Conservation (phyloP, 768 basidiomycete genomes). For the Hericium rajendrae region DNA sequence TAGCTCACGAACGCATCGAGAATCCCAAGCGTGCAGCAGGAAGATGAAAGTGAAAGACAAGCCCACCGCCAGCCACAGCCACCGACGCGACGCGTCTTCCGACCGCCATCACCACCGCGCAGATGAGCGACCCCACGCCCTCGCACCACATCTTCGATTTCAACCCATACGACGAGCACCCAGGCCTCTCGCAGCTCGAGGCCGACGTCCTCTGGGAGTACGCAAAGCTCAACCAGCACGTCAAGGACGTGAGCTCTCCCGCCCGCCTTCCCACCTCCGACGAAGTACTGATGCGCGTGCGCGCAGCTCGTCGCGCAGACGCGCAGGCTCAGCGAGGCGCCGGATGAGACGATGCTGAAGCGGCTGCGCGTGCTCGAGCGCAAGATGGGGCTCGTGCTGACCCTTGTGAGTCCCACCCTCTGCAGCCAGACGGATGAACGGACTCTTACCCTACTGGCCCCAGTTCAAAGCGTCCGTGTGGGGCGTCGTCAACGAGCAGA, state of each 20-base stretch:
- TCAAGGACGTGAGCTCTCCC: constrained; percentile 52
- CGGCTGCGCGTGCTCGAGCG: constrained; percentile 77
- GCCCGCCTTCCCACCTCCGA: background rate
- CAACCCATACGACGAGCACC: constrained; percentile 71
- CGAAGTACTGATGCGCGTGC: background rate
- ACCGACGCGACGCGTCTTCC: background rate
- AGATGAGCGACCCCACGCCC: constrained; percentile 2
- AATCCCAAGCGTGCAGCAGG: no score
- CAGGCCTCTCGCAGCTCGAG: constrained; percentile 56
- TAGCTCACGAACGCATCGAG: no score
- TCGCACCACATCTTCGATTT: constrained; percentile 32
- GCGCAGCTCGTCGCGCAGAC: constrained; percentile 55
- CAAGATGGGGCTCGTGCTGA: constrained; percentile 93
- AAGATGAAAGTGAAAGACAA: background rate
- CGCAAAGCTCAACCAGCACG: constrained; percentile 72
- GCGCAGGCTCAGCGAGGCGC: constrained; percentile 60
- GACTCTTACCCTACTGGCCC: background rate
- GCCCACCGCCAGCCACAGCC: background rate
- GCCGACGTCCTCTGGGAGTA: constrained; percentile 89
- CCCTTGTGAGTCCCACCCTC: constrained; percentile 48
- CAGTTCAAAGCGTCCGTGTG: constrained; percentile 96
- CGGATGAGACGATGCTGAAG: constrained; percentile 67
- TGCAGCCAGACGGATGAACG: background rate
- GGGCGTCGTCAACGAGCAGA: constrained; percentile 83
- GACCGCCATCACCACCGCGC: background rate